phyloP scores from a whole-genome alignment of 2,329 filamentous ascomycete species.

The Phyllosticta citribraziliensis region DNA sequence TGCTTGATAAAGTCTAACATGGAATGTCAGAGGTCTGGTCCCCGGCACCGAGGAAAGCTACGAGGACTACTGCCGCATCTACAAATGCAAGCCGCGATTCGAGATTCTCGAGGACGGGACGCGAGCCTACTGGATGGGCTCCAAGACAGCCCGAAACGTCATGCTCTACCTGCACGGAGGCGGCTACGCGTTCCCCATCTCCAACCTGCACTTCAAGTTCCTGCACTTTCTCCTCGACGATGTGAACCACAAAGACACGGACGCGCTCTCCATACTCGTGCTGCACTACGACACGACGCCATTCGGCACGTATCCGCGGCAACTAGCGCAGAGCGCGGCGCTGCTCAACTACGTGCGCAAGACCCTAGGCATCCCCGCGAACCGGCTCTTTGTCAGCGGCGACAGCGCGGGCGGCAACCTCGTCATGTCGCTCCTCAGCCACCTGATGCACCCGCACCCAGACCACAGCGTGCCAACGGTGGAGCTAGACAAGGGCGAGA shows the following conservation, averaged over 20 bases:
- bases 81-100: background rate
- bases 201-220: background rate
- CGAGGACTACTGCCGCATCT: background rate
- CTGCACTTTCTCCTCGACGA: background rate
- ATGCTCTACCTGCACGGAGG: conserved; percentile 7
- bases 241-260: background rate
- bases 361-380: background rate
- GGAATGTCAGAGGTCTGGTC: background rate
- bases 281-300: conserved; percentile 19
- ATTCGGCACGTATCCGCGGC: conserved; percentile 16
- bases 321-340: conserved; percentile 16
- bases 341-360: conserved; percentile 15
- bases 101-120: conserved; percentile 8
- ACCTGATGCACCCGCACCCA: conserved; percentile 19
- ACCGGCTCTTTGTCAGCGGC: conserved; percentile 8
- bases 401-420: conserved; percentile 18
- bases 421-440: conserved; percentile 16
- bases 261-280: conserved; percentile 14
- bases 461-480: conserved; percentile 5
- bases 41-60: conserved; percentile 1
- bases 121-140: conserved; percentile 5
- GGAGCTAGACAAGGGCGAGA: background rate
- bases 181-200: conserved; percentile 5
- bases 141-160: background rate
- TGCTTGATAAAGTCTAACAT: background rate